Conservation (phyloP, 208 protist genomes). For the Polymyxa betae region DNA sequence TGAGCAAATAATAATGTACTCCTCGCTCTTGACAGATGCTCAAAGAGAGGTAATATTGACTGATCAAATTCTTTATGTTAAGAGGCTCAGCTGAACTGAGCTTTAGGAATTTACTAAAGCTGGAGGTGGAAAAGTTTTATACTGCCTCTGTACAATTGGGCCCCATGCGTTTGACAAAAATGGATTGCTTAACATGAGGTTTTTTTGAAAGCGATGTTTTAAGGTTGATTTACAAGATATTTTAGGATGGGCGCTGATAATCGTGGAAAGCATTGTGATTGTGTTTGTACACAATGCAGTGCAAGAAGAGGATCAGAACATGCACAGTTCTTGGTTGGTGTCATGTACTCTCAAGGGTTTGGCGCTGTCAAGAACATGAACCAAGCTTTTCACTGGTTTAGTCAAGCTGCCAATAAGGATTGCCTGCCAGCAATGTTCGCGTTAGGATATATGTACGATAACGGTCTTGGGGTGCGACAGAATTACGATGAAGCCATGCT, state of each 20-base stretch:
- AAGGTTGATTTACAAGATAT: neutral
- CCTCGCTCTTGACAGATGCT: slow-evolving; percentile 22
- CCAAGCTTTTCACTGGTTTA: slow-evolving; percentile 49
- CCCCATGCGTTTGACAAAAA: slow-evolving; percentile 39
- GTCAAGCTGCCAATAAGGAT: slow-evolving; percentile 39
- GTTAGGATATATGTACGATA: slow-evolving; percentile 45
- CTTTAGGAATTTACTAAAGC: neutral
- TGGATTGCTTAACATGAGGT: slow-evolving; percentile 17
- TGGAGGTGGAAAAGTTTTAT: slow-evolving; percentile 26
- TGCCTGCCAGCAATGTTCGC: slow-evolving; percentile 46
- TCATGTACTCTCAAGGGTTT: slow-evolving; percentile 51
- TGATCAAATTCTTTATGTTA: neutral
- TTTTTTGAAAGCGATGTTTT: neutral
- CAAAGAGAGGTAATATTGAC: neutral
- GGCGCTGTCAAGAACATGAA: slow-evolving; percentile 42
- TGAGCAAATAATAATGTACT: neutral
- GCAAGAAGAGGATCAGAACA: neutral
- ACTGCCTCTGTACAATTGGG: slow-evolving; percentile 36
- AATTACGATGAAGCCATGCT: slow-evolving; percentile 53
- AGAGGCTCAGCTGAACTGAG: neutral
- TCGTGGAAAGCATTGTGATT: neutral
- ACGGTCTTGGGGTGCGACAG: slow-evolving; percentile 3
- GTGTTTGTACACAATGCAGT: slow-evolving; percentile 18
- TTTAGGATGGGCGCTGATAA: slow-evolving; percentile 17
- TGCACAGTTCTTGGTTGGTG: slow-evolving; percentile 46